phyloP scores from a whole-genome alignment of 768 basidiomycete species.

The Suillus hirtellus region DNA sequence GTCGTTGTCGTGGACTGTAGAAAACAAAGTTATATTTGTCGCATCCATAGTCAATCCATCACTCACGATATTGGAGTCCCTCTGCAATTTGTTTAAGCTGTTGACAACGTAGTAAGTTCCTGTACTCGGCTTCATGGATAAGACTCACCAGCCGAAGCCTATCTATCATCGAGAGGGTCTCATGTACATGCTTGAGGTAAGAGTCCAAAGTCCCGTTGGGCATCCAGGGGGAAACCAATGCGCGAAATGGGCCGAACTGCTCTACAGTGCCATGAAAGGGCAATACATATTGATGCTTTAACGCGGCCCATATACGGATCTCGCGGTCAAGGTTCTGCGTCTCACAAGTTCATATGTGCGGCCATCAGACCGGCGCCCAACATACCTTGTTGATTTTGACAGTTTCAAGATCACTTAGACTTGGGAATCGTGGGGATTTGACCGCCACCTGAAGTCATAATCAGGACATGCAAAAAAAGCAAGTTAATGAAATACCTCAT shows the following conservation, averaged over 20 bases:
- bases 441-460: conserved; percentile 9
- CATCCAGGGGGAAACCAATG: conserved; percentile 47
- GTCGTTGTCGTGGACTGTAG: conserved; percentile 9
- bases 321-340: conserved; percentile 34
- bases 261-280: conserved; percentile 37
- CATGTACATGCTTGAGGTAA: conserved; percentile 38
- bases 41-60: not conserved
- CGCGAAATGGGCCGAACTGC: conserved; percentile 36
- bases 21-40: not conserved
- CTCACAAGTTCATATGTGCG: not conserved
- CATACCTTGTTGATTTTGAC: not conserved
- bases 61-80: conserved; percentile 41
- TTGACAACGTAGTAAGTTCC: not conserved
- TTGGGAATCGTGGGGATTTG: conserved; percentile 7
- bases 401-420: not conserved
- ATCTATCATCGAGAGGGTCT: conserved; percentile 36
- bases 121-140: not conserved
- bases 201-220: conserved; percentile 40
- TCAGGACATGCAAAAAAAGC: not conserved
- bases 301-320: conserved; percentile 38
- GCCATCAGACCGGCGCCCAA: not conserved
- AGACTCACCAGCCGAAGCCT: conserved; percentile 36
- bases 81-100: conserved; percentile 42
- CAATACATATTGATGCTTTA: conserved; percentile 40
- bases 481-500: conserved; percentile 1